Evolutionary conservation across 352 stramenopile genomes (phyloP), one percentile per base, ranked within the genome.

Genomic region (Globisporangium sylvaticum): DNA sequence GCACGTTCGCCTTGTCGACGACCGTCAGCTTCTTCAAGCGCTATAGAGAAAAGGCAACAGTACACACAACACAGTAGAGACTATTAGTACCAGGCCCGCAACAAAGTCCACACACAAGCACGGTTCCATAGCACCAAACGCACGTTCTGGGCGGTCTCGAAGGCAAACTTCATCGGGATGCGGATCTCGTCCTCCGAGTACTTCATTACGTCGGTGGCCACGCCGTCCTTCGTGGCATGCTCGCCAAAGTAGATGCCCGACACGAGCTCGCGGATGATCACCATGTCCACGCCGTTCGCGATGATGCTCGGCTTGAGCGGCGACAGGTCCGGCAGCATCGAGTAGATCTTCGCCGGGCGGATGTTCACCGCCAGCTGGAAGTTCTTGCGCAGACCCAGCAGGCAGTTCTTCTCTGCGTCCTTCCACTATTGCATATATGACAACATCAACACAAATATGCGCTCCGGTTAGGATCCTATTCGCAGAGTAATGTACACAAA

Each of bases 1-100:
- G 90, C 52, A 99, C 97, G 77, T 99, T 99, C 67, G 97, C 97
- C 85, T 99, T 99, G 86, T 99, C 97, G 59, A 99, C 97, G 60
- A 97, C 97, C 66, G 93, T 99, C 14, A 99, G 82, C 64, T 96
- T 95, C 73, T 97, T 97, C 25, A 76, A 78, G 50, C 97, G 90
- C 90, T 99, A 92, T 63, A 77, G 81, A 76, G 81, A 84, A 25
- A 52, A 62, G 22, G 14, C 29, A 61, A 24, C 25, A 7, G 18
- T 10, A 39, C 34, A 42, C 32, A 42, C 37, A 27, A 9, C 7
- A 50, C 6, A 50, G 42, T 8, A 5, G n/a, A 42, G 22, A 44
- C n/a, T 39, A 44, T 44, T 22, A 32, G 24, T 1, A 22, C 24
- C 24, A 32, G 4, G 6, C 6, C 6, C 14, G 12, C 14, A 42